Evolutionary conservation across 768 basidiomycete species (phyloP).

Genomic region (Auricularia sp.): DNA sequence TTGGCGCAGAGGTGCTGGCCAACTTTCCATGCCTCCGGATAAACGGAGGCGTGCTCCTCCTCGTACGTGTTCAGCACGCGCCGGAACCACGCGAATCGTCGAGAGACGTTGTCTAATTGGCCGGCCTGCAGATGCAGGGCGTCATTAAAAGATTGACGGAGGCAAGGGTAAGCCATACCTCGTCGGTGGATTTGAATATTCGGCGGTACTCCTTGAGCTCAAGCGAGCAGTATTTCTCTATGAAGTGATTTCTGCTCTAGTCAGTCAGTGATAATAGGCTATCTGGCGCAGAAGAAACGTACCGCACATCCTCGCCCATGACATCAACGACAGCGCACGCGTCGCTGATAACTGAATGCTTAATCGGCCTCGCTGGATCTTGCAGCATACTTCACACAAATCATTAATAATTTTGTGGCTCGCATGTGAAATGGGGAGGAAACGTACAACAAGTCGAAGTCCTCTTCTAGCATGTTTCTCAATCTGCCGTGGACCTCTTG

Average conservation of each 20-base stretch:
- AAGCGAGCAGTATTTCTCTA: slow-evolving; percentile 82
- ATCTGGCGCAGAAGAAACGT: slow-evolving; percentile 8
- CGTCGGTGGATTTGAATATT: slow-evolving; percentile 87
- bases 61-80: slow-evolving; percentile 79
- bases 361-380: slow-evolving; percentile 58
- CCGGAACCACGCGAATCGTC: slow-evolving; percentile 93
- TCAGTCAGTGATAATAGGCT: background rate
- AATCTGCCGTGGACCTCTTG: slow-evolving; percentile 77
- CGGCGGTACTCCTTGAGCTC: slow-evolving; percentile 94
- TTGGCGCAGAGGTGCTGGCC: slow-evolving; percentile 71
- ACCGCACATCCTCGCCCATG: slow-evolving; percentile 73
- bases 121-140: slow-evolving; percentile 42
- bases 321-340: slow-evolving; percentile 88
- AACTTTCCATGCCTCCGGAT: slow-evolving; percentile 81
- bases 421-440: background rate
- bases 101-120: slow-evolving; percentile 86
- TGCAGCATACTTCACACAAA: slow-evolving; percentile 56
- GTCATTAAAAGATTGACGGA: background rate
- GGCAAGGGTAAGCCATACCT: slow-evolving; percentile 32
- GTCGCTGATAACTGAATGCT: slow-evolving; percentile 57
- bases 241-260: slow-evolving; percentile 41
- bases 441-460: slow-evolving; percentile 86
- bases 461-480: slow-evolving; percentile 70
- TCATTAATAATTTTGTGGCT: background rate
- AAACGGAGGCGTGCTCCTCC: slow-evolving; percentile 72